Evolutionary conservation across 345 rosid genomes (phyloP).

Genomic region (Eucalyptus paniculata): DNA sequence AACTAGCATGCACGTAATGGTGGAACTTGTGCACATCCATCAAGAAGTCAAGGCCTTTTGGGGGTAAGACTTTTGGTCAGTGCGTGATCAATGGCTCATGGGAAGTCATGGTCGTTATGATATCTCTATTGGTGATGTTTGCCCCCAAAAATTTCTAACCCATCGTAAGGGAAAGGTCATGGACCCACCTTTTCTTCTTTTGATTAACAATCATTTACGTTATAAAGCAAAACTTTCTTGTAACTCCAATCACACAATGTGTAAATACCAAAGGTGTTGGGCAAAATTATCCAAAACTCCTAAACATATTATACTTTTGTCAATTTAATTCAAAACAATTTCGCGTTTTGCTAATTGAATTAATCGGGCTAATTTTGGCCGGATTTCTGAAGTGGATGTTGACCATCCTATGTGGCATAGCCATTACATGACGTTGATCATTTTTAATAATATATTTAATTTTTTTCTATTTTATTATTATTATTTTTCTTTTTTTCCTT

Average conservation of each 20-base stretch:
- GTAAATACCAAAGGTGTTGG: too few relatives aligned
- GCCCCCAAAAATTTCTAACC: background rate
- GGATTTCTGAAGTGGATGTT: rapidly evolving
- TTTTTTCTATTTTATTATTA: too few relatives aligned
- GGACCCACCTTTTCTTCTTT: background rate
- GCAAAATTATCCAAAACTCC: too few relatives aligned
- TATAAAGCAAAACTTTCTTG: too few relatives aligned
- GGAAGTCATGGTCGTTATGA: background rate
- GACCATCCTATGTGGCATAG: too few relatives aligned
- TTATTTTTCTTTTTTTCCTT: too few relatives aligned
- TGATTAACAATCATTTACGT: background rate
- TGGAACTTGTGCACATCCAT: background rate
- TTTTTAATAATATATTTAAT: too few relatives aligned
- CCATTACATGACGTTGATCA: rapidly evolving
- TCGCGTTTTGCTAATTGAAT: too few relatives aligned
- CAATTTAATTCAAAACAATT: too few relatives aligned
- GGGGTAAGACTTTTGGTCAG: background rate
- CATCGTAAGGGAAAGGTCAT: background rate
- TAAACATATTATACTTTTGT: too few relatives aligned
- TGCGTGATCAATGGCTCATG: background rate
- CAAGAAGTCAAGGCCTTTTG: background rate
- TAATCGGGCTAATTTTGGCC: too few relatives aligned
- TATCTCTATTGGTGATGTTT: background rate
- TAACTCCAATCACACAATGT: too few relatives aligned
- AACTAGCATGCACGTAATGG: background rate